Base-by-base conservation (phyloP, 2,329 filamentous ascomycete species). In the Trichoderma hamatum region DNA sequence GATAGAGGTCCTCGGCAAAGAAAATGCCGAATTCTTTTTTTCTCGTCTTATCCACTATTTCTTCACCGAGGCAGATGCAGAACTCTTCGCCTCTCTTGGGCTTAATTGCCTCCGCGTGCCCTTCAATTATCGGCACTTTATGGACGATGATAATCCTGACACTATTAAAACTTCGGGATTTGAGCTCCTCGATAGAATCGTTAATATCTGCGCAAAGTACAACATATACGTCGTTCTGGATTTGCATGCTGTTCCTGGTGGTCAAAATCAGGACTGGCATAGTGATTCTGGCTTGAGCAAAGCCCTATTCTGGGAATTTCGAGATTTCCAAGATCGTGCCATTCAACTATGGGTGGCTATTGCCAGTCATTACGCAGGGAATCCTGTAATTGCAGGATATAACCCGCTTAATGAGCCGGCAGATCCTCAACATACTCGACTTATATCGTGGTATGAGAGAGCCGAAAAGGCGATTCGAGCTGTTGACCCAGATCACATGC, bases 191-290 rank as follows among this genome's bases (percentile, higher is more conserved):
- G 55, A 59, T 6, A 39, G 55, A 59, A 59, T 59, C 3, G 19
- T 59, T 5, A 21, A 59, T 9, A 59, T 32, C 55, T 59, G 55
- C 32, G 32, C 55, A 32, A 59, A 59, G 10, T 32, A 59, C 5
- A 32, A 32, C 13, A 59, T 59, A 6, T 59, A 59, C 13, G 39
- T 32, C 5, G 36, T 59, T n/a, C n/a, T 59, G 2, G 55, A 59
- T n/a, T 11, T 59, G 30, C 55, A 59, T 3, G 21, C 55, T 24
- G 55, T 59, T 39, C 55, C 55, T 5, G 55, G 55, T 13, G 55
- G 55, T 21, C 55, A 59, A 59, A 59, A 59, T 21, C 55, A 59
- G 26, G 55, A 59, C 32, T 59, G 55, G 55, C 55, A 59, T 21
- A 36, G 32, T 16, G 55, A 59, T 21, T 36, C 32, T 32, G 55